A percentile compares a stretch with the other conserved stretches of the same genome.
Conservation (phyloP, 768 basidiomycete genomes). For the Candolleomyces efflorescens region DNA sequence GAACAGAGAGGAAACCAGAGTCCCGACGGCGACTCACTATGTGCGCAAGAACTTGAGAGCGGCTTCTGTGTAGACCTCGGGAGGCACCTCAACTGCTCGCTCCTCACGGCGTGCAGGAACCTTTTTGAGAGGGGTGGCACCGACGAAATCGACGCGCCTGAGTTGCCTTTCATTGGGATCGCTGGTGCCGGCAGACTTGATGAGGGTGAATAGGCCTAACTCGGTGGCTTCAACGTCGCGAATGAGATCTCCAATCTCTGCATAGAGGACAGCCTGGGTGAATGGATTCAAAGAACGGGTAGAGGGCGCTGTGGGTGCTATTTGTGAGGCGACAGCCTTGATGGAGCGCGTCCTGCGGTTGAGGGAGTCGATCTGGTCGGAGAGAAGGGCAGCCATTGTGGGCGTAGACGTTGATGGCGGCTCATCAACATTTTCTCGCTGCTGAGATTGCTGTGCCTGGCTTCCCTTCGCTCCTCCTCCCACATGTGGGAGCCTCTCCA, state of each 20-base stretch:
- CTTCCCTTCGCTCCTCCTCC: neutral
- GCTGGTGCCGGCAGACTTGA: slow-evolving; percentile 20
- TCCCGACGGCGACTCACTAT: slow-evolving; percentile 51
- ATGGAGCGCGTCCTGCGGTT: slow-evolving; percentile 49
- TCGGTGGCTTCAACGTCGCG: slow-evolving; percentile 78
- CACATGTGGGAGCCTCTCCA: slow-evolving; percentile 50
- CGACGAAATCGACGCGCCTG: slow-evolving; percentile 60
- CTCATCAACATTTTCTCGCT: slow-evolving; percentile 9
- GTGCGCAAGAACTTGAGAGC: slow-evolving; percentile 73
- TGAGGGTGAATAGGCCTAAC: slow-evolving; percentile 68
- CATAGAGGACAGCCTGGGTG: slow-evolving; percentile 58
- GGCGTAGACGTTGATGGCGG: neutral
- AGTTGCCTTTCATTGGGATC: slow-evolving; percentile 27
- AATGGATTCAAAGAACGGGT: slow-evolving; percentile 39
- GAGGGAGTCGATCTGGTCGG: slow-evolving; percentile 68
- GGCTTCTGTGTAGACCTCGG: slow-evolving; percentile 73
- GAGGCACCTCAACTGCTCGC: slow-evolving; percentile 48
- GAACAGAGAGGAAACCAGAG: neutral
- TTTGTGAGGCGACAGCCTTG: slow-evolving; percentile 34
- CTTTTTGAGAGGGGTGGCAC: slow-evolving; percentile 66
- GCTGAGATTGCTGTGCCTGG: neutral
- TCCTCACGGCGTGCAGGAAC: slow-evolving; percentile 35
- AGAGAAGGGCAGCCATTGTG: slow-evolving; percentile 47
- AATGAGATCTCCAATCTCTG: slow-evolving; percentile 68
- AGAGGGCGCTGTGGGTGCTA: slow-evolving; percentile 17